phyloP scores from a whole-genome alignment of 169 alveolate species.

The Plasmodium adleri region DNA sequence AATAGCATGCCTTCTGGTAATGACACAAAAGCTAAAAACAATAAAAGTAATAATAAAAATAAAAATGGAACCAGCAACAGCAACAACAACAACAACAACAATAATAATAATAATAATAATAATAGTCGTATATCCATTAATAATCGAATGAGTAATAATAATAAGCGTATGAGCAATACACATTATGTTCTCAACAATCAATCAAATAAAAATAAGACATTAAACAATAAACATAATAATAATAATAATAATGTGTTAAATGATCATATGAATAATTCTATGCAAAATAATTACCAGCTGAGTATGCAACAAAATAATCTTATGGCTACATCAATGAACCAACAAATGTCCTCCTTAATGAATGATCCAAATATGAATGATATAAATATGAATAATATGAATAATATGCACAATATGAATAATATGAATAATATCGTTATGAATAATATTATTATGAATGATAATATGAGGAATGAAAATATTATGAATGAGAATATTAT shows the following conservation, averaged over 20 bases:
- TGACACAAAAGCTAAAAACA: too few species aligned
- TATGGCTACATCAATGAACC: constrained; percentile 14
- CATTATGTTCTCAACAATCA: constrained; percentile 7
- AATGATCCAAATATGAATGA: constrained; percentile 4
- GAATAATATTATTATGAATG: too few species aligned
- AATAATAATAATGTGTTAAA: background rate
- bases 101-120: background rate
- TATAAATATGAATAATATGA: background rate
- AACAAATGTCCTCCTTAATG: constrained; percentile 23
- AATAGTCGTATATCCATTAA: background rate
- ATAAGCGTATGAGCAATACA: background rate
- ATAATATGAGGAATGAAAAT: too few species aligned
- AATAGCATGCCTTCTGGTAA: background rate
- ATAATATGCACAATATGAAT: too few species aligned
- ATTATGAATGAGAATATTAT: too few species aligned
- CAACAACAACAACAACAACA: background rate
- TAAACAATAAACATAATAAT: constrained; percentile 10
- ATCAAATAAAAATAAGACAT: background rate
- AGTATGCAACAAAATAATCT: constrained; percentile 14
- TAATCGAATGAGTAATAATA: background rate
- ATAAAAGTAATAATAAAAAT: too few species aligned
- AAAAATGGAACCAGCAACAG: background rate
- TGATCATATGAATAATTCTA: constrained; percentile 5
- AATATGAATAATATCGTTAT: too few species aligned
- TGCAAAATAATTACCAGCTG: constrained; percentile 13